Conservation (phyloP, 2,329 filamentous ascomycete genomes). For the Cercospora zeina region DNA sequence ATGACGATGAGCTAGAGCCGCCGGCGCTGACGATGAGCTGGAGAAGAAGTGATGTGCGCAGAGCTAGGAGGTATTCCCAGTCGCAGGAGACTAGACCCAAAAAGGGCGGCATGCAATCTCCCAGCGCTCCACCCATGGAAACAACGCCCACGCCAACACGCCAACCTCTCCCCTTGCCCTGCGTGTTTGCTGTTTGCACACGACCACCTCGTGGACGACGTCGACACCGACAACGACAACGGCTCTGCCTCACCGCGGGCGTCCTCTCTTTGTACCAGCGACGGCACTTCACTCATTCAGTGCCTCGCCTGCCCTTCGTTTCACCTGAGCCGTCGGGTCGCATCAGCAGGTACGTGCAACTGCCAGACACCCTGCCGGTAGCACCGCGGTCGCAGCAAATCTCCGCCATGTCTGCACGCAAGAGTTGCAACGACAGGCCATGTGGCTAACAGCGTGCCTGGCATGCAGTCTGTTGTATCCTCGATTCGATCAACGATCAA, state of each 20-base stretch:
- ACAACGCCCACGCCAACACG: background rate
- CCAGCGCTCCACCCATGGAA: slow-evolving; percentile 1
- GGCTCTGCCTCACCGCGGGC: slow-evolving; percentile 12
- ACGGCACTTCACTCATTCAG: slow-evolving; percentile 18
- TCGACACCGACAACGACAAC: background rate
- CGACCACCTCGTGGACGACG: background rate
- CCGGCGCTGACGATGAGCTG: too few species aligned
- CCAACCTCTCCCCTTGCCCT: background rate
- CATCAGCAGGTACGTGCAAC: slow-evolving; percentile 13
- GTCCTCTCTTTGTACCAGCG: slow-evolving; percentile 15
- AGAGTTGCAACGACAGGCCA: slow-evolving; percentile 2
- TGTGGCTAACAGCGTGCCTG: background rate
- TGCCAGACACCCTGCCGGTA: slow-evolving; percentile 5
- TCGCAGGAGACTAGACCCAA: background rate
- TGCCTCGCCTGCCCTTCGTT: slow-evolving; percentile 14
- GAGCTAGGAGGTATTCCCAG: background rate
- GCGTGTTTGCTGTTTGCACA: background rate
- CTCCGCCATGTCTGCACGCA: background rate
- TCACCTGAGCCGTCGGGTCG: background rate
- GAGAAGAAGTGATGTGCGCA: slow-evolving; percentile 1
- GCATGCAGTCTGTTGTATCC: background rate
- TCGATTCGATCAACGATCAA: background rate
- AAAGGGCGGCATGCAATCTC: background rate
- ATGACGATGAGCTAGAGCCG: too few species aligned
- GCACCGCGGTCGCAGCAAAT: background rate